Evolutionary conservation across 805 yeast genomes (phyloP).

Genomic region (Saccharomycopsis fermentans): DNA sequence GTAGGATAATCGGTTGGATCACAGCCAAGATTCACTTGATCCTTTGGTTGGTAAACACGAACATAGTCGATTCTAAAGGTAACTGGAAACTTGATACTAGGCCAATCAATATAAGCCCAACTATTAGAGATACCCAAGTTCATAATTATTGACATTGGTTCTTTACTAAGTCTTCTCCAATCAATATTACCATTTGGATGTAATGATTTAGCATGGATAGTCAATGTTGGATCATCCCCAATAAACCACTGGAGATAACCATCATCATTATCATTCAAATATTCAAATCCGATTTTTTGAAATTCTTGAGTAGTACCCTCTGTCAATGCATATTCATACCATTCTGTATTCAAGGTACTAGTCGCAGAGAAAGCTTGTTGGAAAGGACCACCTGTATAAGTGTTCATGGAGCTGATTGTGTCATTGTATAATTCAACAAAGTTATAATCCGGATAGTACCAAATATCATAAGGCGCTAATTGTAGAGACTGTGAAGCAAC

Average conservation of each 20-base stretch:
- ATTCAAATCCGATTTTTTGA: constrained; percentile 75
- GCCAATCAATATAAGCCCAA: constrained; percentile 95
- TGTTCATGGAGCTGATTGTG: constrained; percentile 68
- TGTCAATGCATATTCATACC: constrained; percentile 64
- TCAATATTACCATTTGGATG: constrained; percentile 88
- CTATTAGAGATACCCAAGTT: constrained; percentile 85
- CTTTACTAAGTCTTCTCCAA: constrained; percentile 72
- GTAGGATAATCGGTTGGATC: constrained; percentile 87
- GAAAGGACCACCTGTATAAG: constrained; percentile 85
- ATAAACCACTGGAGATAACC: constrained; percentile 85
- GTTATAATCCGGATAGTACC: constrained; percentile 87
- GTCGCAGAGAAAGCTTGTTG: constrained; percentile 88
- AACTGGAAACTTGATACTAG: constrained; percentile 65
- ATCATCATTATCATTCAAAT: constrained; percentile 50
- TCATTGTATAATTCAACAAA: constrained; percentile 63
- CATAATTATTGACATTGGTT: constrained; percentile 85
- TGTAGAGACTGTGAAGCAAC: constrained; percentile 88
- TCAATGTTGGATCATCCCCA: constrained; percentile 69
- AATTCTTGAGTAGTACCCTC: constrained; percentile 33
- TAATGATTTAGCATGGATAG: constrained; percentile 62
- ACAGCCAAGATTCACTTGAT: constrained; percentile 55
- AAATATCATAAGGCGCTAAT: constrained; percentile 87
- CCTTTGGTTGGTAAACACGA: constrained; percentile 81
- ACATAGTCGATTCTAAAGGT: constrained; percentile 74
- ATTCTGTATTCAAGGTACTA: constrained; percentile 64